Evolutionary conservation across 2,329 filamentous ascomycete species (phyloP), one percentile per base, ranked within the genome.

Genomic region (Scortechinia acanthostroma): DNA sequence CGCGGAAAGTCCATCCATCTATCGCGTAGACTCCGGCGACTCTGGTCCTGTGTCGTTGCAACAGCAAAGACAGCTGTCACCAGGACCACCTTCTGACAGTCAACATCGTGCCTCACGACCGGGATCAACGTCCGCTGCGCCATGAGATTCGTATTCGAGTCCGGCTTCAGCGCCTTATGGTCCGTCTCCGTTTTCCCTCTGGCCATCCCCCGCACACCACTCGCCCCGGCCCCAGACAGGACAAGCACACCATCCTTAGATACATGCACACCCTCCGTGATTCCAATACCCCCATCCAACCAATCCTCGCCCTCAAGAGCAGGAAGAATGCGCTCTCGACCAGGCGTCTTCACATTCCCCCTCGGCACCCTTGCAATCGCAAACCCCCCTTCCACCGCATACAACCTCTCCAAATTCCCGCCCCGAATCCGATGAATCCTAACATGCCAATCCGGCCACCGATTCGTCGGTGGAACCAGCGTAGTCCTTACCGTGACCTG

Each of bases 361-460:
- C 10, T 30, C 10, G 25, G 10, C 25, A n/a, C 25, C n/a, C n/a
- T 30, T 30, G 10, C 10, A 13, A 49, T 47, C 21, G 47, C 47
- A 48, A 49, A 49, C n/a, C 47, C 47, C 14, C 44, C 42, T 28
- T 49, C 47, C 5, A 47, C 21, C 3, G 30, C 17, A 19, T 28
- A 21, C 4, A 49, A 45, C n/a, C 17, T 42, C 25, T 30, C 25
- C 10, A n/a, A 30, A 20, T 19, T 25, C 25, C 19, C 20, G 19
- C 22, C 17, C 2, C 22, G 20, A 42, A 35, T 44, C 10, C 25
- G 25, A 42, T 50, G 49, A 21, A 50, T 44, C 40, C 49, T 42
- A 19, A 49, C 17, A 44, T 50, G 49, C 49, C 49, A 50, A 21
- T 46, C 49, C 19, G 47, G 49, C 47, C 47, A 50, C 22, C 37